These are phyloP conservation scores for Westerdykella sp. DNA, from an alignment of 2,329 filamentous ascomycete genomes.

Conservation along the genomic window DNA sequence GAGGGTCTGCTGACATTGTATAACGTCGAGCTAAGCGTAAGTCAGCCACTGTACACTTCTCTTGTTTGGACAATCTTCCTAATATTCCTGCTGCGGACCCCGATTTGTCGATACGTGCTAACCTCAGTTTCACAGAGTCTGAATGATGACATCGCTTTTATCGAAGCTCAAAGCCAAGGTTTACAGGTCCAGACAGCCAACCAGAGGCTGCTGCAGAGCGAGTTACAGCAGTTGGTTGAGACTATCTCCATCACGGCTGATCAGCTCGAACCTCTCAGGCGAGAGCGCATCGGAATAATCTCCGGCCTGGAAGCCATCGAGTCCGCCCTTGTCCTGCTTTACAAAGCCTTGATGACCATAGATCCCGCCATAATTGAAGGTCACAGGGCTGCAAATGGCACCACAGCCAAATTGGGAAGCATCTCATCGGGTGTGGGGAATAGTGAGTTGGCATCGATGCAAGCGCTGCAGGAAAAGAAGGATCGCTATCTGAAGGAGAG, in stretches of 20 bases:
- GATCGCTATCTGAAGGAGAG: constrained; percentile 78
- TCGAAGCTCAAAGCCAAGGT: constrained; percentile 94
- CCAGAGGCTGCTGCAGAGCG: constrained; percentile 85
- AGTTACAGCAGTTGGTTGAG: constrained; percentile 80
- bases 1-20: constrained; percentile 93
- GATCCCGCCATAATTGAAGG: constrained; percentile 66
- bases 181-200: constrained; percentile 96
- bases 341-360: constrained; percentile 89
- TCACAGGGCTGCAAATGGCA: constrained; percentile 39
- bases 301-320: constrained; percentile 74
- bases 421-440: constrained; percentile 57
- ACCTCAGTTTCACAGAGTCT: constrained; percentile 57
- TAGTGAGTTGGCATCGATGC: constrained; percentile 76
- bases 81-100: not conserved
- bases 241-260: constrained; percentile 80
- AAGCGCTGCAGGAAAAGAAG: constrained; percentile 89
- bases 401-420: constrained; percentile 32
- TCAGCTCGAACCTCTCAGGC: constrained; percentile 67
- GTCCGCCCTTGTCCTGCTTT: constrained; percentile 68
- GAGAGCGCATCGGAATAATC: constrained; percentile 65
- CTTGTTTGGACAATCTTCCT: not conserved
- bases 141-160: constrained; percentile 92
- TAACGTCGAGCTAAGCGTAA: constrained; percentile 83
- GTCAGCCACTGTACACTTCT: constrained; percentile 24
- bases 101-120: constrained; percentile 16